These are phyloP conservation scores for Colletotrichum sp. DNA, from an alignment of 2,329 filamentous ascomycete species.

Conservation along the genomic window DNA sequence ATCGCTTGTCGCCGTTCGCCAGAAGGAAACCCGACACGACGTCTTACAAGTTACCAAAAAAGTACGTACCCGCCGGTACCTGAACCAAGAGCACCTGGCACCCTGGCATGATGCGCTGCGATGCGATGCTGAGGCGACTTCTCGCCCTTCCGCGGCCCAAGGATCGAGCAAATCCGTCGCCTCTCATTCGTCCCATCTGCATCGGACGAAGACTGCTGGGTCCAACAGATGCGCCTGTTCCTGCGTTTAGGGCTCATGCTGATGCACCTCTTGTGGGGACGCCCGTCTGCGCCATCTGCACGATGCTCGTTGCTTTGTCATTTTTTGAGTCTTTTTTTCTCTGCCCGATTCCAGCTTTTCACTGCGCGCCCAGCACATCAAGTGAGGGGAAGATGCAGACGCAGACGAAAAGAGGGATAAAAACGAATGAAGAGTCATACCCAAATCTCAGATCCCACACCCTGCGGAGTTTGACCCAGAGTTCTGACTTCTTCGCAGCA, in stretches of 20 bases:
- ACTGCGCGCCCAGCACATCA: not conserved
- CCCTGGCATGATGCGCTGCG: constrained; percentile 9
- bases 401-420: not conserved
- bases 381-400: not conserved
- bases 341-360: not conserved
- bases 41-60: not conserved
- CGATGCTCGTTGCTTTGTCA: constrained; percentile 10
- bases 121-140: constrained; percentile 10
- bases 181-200: constrained; percentile 14
- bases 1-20: not conserved
- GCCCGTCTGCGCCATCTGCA: not conserved
- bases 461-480: constrained; percentile 3
- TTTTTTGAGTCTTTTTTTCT: constrained; percentile 12
- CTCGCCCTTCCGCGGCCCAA: constrained; percentile 5
- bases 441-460: not conserved
- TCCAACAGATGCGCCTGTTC: constrained; percentile 12
- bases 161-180: constrained; percentile 10
- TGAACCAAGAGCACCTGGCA: not conserved
- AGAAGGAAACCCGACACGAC: not conserved
- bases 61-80: constrained; percentile 7
- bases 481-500: not conserved
- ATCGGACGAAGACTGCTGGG: constrained; percentile 13
- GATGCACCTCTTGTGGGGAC: constrained; percentile 5
- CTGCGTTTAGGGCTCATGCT: constrained; percentile 19
- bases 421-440: not conserved